Evolutionary conservation across 2,329 filamentous ascomycete species (phyloP), one percentile per base, ranked within the genome.

Genomic region (Macrophomina tecta): DNA sequence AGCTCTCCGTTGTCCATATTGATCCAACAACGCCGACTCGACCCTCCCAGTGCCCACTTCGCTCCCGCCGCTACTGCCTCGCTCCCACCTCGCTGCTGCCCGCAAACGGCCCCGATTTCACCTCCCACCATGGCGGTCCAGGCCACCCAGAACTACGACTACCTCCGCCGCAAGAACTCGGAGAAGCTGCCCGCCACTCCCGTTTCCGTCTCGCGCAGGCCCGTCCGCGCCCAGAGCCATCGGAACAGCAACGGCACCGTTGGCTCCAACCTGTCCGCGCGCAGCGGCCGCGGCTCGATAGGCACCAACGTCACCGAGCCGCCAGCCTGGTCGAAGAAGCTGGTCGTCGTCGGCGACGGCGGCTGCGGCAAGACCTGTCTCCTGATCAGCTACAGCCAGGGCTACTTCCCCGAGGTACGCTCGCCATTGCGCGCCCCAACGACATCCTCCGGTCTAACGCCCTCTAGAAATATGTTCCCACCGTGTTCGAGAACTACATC

Each of bases 401-500:
- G 95, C 68, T 97, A 97, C 80, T 99, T 99, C 78, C 95, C 95
- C 81, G 94, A 99, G 91, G 95, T 97, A 84, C 72, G 86, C 70
- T 67, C 49, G 58, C 58, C 12, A 52, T 32, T n/a, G 18, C 11
- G 18, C 18, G n/a, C n/a, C 16, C 40, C 7, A 8, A 0, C 16
- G 40, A 56, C 3, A 9, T 34, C 46, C 67, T 23, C 3, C 18
- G 4, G 30, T 18, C 63, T 65, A 34, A 65, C 32, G 14, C 45
- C 64, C 12, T 40, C 9, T 75, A 99, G 95, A 98, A 97, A 98
- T 99, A 99, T 75, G 95, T 99, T 48, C 95, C 95, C 4, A 99
- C 95, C 2, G 95, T 99, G 63, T 99, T 99, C 79, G 95, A 99
- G 78, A 99, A 99, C 84, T 99, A 99, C 87, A 98, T 99, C 82